Percentiles rank a stretch among this genome's conserved stretches.
These are phyloP conservation scores for Arabis hirsuta DNA, from an alignment of 345 rosid genomes.

Conservation along the genomic window DNA sequence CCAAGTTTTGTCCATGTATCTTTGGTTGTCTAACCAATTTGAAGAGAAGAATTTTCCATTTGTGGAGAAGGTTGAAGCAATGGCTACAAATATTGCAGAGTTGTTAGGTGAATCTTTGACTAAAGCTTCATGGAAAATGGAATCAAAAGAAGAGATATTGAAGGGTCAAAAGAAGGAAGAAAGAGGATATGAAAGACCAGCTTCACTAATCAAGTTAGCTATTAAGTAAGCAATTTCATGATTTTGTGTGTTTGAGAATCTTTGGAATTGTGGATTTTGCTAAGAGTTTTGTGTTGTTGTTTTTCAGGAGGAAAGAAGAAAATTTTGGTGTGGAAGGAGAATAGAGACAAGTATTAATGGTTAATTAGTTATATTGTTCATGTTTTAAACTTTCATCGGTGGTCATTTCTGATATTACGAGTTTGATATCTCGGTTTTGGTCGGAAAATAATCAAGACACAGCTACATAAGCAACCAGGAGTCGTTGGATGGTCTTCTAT, in stretches of 20 bases:
- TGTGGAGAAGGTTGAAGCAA: constrained; percentile 73
- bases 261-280: constrained; percentile 13
- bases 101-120: constrained; percentile 80
- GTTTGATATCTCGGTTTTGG: no score
- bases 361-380: constrained; percentile 6
- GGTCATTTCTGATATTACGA: no score
- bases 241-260: not conserved
- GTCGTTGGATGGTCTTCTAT: no score
- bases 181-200: constrained; percentile 65
- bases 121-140: constrained; percentile 80
- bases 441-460: no score
- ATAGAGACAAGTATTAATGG: not conserved
- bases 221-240: constrained; percentile 21
- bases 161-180: constrained; percentile 52
- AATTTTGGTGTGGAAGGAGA: constrained; percentile 16
- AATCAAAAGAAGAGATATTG: constrained; percentile 56
- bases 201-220: constrained; percentile 51
- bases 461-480: no score
- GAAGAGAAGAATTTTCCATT: constrained; percentile 73
- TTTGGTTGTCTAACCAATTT: constrained; percentile 90
- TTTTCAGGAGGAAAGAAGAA: constrained; percentile 33
- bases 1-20: constrained; percentile 85
- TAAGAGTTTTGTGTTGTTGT: constrained; percentile 20
- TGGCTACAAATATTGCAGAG: constrained; percentile 80
- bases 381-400: no score